Evolutionary conservation across 2,329 filamentous ascomycete species (phyloP), one percentile per base, ranked within the genome.

Genomic region (Xylaria sp.): DNA sequence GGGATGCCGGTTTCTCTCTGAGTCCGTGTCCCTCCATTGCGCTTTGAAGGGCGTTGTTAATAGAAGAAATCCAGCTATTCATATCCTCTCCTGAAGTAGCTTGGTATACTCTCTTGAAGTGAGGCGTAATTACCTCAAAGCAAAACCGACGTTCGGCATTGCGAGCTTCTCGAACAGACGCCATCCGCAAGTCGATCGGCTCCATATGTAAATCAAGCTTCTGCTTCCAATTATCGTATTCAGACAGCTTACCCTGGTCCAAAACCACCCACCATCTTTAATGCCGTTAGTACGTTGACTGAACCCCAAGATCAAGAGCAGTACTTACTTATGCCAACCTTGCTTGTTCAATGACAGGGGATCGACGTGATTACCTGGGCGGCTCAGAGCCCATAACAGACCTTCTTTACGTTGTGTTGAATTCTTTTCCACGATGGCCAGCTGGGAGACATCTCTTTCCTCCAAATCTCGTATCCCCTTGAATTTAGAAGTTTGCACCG

Each of bases 201-300:
- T 98, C 96, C 89, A 97, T 98, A 78, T 99, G 97, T 30, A 98
- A 84, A 80, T 99, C 96, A 28, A 99, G 87, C 78, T 90, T 95
- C 78, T 99, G 93, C 81, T 99, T 99, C 96, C 96, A 99, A 79
- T 99, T 98, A 78, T 94, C 97, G 81, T 99, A 99, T 78, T 99
- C 96, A 1, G 95, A 97, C 18, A 99, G 86, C 78, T 96, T 97
- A 28, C 96, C 96, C 80, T 97, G 94, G 78, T 98, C 97, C 52
- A 99, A 85, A 2, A 99, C 96, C 71, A 99, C 97, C 96, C 96
- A 99, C 81, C 98, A 99, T 77, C 94, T 97, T 74, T 13, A 4
- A 46, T 1, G 57, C 58, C 28, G 61, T 73, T 61, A 74, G 69
- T 70, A 52, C 20, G 7, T 25, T 39, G 12, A 34, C 36, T n/a